These are phyloP conservation scores for Alloascoidea hylecoeti DNA, from an alignment of 805 yeast genomes.

Conservation along the genomic window DNA sequence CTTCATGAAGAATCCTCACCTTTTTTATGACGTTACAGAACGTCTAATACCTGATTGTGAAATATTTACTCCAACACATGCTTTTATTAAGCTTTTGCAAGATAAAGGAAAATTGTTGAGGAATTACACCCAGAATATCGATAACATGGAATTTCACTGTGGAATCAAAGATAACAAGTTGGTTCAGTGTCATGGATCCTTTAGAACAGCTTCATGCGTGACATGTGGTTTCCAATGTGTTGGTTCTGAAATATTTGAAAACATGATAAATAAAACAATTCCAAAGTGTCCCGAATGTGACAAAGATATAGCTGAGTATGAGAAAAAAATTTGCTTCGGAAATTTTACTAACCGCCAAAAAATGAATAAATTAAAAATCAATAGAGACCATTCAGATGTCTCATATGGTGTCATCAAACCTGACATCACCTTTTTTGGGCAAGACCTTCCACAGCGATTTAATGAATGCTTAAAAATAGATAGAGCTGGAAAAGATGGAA, in stretches of 20 bases:
- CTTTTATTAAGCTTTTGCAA: conserved; percentile 58
- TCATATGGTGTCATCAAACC: conserved; percentile 76
- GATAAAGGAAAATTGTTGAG: conserved; percentile 67
- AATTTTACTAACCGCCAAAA: background rate
- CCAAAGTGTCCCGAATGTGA: conserved; percentile 65
- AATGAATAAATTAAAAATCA: background rate
- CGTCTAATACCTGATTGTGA: conserved; percentile 64
- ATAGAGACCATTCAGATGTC: background rate
- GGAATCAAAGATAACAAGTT: conserved; percentile 54
- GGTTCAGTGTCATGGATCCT: conserved; percentile 89
- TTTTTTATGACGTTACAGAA: conserved; percentile 79
- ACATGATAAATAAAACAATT: conserved; percentile 41
- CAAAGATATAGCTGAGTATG: background rate
- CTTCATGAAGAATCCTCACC: conserved; percentile 63
- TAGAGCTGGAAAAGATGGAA: conserved; percentile 27
- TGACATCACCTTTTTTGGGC: conserved; percentile 87
- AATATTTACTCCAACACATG: conserved; percentile 61
- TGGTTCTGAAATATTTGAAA: conserved; percentile 53
- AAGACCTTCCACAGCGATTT: conserved; percentile 57
- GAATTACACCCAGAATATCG: conserved; percentile 86
- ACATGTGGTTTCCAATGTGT: conserved; percentile 55
- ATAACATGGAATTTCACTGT: conserved; percentile 70
- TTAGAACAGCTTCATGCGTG: conserved; percentile 75
- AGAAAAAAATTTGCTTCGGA: no score
- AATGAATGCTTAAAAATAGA: conserved; percentile 27